Evolutionary conservation across 2,329 filamentous ascomycete genomes (phyloP).

Genomic region (Ceratocystiopsis sp.): DNA sequence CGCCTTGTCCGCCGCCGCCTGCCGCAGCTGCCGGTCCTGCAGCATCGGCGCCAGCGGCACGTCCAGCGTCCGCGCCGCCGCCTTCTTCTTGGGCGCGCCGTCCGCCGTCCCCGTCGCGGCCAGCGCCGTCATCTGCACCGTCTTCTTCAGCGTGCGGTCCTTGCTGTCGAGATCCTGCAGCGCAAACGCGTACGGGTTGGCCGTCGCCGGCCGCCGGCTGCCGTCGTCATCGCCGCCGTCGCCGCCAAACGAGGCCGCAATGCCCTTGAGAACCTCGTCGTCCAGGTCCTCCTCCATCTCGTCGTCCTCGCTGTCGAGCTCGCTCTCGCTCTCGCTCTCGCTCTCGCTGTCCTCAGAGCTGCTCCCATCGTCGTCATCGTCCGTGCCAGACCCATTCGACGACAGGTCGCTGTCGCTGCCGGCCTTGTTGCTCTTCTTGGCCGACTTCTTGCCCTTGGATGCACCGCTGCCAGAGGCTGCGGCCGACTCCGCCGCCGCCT

Average conservation of each 20-base stretch:
- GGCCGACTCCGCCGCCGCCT: slow-evolving; percentile 12
- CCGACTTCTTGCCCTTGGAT: background rate
- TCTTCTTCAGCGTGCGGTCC: slow-evolving; percentile 41
- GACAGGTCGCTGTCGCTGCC: background rate
- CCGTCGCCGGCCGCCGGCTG: background rate
- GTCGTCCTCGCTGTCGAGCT: slow-evolving; percentile 10
- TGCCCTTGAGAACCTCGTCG: slow-evolving; percentile 18
- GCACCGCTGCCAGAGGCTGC: slow-evolving; percentile 22
- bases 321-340: slow-evolving; percentile 47
- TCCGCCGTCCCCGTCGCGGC: slow-evolving; percentile 41
- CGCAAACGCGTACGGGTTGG: slow-evolving; percentile 5
- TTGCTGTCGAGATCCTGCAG: background rate
- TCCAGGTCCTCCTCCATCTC: slow-evolving; percentile 29
- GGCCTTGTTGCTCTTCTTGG: background rate
- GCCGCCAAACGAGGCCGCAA: too few relatives aligned
- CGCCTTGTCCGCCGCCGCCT: slow-evolving; percentile 73
- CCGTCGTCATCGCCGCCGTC: slow-evolving; percentile 10
- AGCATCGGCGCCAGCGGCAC: slow-evolving; percentile 73
- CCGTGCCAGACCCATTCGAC: background rate
- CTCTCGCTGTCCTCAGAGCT: slow-evolving; percentile 16
- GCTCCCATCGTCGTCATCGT: background rate
- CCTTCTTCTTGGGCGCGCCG: slow-evolving; percentile 25
- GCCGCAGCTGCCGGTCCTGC: slow-evolving; percentile 69
- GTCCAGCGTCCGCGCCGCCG: slow-evolving; percentile 40
- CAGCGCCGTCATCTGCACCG: slow-evolving; percentile 42